Conservation (phyloP, 1,284 basidiomycete species). For the Omphalotus olearius region DNA sequence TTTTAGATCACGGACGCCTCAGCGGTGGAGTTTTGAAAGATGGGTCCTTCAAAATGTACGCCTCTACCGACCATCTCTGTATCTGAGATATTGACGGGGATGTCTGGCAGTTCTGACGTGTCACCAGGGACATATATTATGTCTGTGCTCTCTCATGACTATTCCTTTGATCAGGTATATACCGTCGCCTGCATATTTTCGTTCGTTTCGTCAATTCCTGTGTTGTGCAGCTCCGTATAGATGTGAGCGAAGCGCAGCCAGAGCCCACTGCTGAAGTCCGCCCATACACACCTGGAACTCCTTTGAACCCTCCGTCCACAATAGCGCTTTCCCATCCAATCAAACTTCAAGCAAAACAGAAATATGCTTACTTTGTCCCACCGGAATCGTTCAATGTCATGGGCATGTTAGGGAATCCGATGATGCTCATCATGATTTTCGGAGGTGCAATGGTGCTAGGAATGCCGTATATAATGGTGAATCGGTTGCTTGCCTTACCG, state of each 20-base stretch:
- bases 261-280: conserved; percentile 46
- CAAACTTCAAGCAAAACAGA: conserved; percentile 45
- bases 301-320: conserved; percentile 54
- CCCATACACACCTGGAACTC: conserved; percentile 65
- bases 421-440: conserved; percentile 82
- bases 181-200: conserved; percentile 8
- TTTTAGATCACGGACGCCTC: conserved; percentile 55
- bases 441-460: conserved; percentile 67
- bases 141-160: conserved; percentile 60
- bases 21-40: conserved; percentile 48
- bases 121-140: conserved; percentile 62
- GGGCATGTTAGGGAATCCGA: conserved; percentile 80
- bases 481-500: background rate
- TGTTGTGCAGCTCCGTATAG: conserved; percentile 52
- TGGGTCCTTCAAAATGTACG: conserved; percentile 66
- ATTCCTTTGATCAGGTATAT: conserved; percentile 62
- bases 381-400: conserved; percentile 71
- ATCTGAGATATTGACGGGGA: conserved; percentile 5
- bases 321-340: conserved; percentile 67
- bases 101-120: conserved; percentile 51
- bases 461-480: conserved; percentile 80
- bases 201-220: conserved; percentile 7
- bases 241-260: conserved; percentile 38
- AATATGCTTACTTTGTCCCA: conserved; percentile 65
- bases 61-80: conserved; percentile 12